Conservation (phyloP, 2,329 filamentous ascomycete species). For the Scedosporium boydii region DNA sequence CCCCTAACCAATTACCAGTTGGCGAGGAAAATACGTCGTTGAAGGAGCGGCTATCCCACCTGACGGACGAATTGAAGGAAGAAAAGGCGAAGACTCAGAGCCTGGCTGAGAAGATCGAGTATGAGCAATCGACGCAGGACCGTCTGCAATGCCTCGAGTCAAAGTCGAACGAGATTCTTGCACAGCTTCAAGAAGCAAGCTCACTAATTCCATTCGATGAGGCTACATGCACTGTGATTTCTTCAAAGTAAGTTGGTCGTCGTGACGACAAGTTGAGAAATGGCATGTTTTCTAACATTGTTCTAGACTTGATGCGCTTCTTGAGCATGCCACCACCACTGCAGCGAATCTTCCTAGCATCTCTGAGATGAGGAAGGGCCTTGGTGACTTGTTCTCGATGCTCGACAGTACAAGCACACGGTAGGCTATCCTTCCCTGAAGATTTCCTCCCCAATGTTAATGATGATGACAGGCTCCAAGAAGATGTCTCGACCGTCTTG, state of each 20-base stretch:
- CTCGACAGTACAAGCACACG: not conserved
- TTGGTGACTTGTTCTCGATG: not conserved
- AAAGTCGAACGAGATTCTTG: slow-evolving; percentile 3
- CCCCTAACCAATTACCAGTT: not conserved
- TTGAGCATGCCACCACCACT: not conserved
- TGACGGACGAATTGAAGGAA: not conserved
- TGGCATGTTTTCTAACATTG: not conserved
- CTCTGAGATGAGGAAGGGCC: not conserved
- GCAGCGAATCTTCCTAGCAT: not conserved
- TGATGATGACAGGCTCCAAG: not conserved
- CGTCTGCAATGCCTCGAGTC: slow-evolving; percentile 1
- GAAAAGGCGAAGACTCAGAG: not conserved
- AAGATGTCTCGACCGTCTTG: not conserved
- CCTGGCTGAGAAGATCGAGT: not conserved
- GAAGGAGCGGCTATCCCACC: not conserved
- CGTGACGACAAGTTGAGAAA: not conserved
- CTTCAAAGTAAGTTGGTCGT: not conserved
- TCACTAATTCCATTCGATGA: not conserved
- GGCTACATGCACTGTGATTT: not conserved
- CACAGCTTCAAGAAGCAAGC: slow-evolving; percentile 3
- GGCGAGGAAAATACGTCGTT: slow-evolving; percentile 1
- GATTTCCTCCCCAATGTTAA: not conserved
- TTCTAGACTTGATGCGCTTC: not conserved
- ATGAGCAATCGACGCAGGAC: not conserved
- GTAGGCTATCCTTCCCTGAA: not conserved